Base-by-base conservation (phyloP, 208 protist genomes). In the Tritrichomonas foetus region DNA sequence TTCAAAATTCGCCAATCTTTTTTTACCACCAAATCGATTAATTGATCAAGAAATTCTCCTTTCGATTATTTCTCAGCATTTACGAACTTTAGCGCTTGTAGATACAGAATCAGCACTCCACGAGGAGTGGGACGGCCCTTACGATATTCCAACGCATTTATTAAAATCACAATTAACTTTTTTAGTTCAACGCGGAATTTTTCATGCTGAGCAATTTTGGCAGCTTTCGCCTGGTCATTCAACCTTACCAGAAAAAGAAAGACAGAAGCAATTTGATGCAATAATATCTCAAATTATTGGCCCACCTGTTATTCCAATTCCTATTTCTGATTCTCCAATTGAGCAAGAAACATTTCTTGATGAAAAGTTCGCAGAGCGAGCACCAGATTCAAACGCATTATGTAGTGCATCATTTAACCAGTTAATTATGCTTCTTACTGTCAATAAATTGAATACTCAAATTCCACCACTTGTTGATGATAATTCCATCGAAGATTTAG, bases 251-350 rank as follows among this genome's bases (percentile, higher is more conserved):
- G 41, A 47, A 0, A 47, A 89, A 89, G 78, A 89, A 89, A 25
- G 47, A 5, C 44, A 61, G 16, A 61, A 25, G 9, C 14, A 27
- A 3, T 13, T 89, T 39, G 78, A 89, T 89, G 78, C 33, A 57
- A 33, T 44, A 33, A 89, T 89, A 39, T 89, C 78, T 20, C 39
- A 39, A 30, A 89, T 36, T n/a, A 89, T 89, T 89, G 78, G 78
- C 27, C n/a, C 11, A 69, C 64, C 27, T n/a, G 64, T 33, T n/a
- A n/a, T 33, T 69, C 64, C 64, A n/a, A 69, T 13, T 39, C 16
- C 27, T 2, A 44, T 49, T 39, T 36, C 47, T n/a, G 47, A 47
- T 89, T 53, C 27, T 57, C 41, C 44, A 1, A 57, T 13, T 20
- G 41, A 53, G 33, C 14, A 39, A 22, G 30, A 57, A 39, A 22